Percentiles rank a stretch among this genome's conserved stretches.
These are phyloP conservation scores for Fusarium buxicola DNA, from an alignment of 2,329 filamentous ascomycete genomes.

Conservation along the genomic window DNA sequence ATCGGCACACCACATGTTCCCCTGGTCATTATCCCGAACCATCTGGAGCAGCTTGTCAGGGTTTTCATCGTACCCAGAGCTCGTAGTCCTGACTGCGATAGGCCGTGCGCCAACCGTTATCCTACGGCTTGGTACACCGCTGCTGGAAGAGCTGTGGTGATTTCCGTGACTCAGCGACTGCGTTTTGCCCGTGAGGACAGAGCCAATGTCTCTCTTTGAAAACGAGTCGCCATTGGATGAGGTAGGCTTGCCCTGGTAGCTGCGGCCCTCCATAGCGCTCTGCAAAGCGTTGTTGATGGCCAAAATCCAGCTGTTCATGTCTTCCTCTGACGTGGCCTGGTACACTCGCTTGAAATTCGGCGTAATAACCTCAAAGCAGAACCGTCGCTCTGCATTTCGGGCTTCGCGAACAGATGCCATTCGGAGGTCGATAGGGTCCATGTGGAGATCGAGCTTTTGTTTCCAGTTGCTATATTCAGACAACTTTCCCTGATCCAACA, in stretches of 20 bases:
- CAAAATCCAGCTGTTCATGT: constrained; percentile 96
- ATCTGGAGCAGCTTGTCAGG: constrained; percentile 88
- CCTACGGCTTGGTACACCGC: constrained; percentile 77
- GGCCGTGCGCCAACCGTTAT: constrained; percentile 93
- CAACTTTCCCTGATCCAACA: constrained; percentile 94
- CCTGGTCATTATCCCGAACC: constrained; percentile 89
- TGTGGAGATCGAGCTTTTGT: constrained; percentile 93
- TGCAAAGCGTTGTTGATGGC: constrained; percentile 98
- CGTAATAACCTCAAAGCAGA: constrained; percentile 98
- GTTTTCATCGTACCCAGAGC: constrained; percentile 81
- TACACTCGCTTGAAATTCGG: constrained; percentile 96
- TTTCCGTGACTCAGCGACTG: constrained; percentile 71
- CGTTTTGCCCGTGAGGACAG: constrained; percentile 92
- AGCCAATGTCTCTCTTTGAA: constrained; percentile 87
- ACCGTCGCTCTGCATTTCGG: constrained; percentile 90
- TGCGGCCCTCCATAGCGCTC: constrained; percentile 89
- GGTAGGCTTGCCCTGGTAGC: constrained; percentile 65
- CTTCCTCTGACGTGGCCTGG: constrained; percentile 96
- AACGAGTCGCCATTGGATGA: constrained; percentile 63
- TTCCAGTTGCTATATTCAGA: constrained; percentile 99
- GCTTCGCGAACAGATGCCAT: constrained; percentile 98
- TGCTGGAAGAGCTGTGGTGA: constrained; percentile 60
- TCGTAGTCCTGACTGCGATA: constrained; percentile 73
- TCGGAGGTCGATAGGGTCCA: constrained; percentile 96
- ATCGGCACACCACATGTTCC: constrained; percentile 94